A percentile compares a stretch with the other conserved stretches of the same genome.
phyloP scores from a whole-genome alignment of 208 protist genomes.

The Lotmaria passim region DNA sequence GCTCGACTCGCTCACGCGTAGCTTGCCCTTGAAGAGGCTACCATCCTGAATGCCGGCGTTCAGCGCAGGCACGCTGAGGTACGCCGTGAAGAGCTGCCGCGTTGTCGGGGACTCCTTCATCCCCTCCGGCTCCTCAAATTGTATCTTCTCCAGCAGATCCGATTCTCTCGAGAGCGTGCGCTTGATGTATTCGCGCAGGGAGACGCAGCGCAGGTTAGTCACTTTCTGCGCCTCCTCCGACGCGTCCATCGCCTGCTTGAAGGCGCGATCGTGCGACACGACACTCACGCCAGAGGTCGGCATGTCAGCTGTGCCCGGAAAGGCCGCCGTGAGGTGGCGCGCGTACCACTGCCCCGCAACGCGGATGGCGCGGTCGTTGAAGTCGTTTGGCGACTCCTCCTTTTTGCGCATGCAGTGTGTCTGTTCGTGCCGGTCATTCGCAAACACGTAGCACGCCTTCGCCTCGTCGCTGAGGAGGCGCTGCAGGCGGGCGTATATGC shows the following conservation, averaged over 20 bases:
- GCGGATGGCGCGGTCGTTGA: constrained; percentile 90
- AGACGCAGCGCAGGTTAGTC: constrained; percentile 63
- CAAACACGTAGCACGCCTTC: constrained; percentile 91
- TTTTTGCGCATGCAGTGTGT: constrained; percentile 72
- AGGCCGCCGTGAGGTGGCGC: constrained; percentile 58
- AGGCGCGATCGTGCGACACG: constrained; percentile 76
- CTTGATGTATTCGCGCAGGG: constrained; percentile 69
- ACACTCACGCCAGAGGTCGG: constrained; percentile 41
- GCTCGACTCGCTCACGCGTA: constrained; percentile 79
- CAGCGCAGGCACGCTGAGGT: constrained; percentile 50
- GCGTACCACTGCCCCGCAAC: constrained; percentile 89
- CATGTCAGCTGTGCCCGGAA: constrained; percentile 25
- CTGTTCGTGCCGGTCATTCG: constrained; percentile 92
- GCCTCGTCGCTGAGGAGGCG: constrained; percentile 62
- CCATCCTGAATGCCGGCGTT: constrained; percentile 68
- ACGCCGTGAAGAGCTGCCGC: constrained; percentile 56
- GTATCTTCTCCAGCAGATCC: constrained; percentile 85
- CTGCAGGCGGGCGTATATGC: constrained; percentile 88
- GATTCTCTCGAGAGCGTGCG: constrained; percentile 48
- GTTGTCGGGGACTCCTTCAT: constrained; percentile 68
- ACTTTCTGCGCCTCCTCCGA: constrained; percentile 30
- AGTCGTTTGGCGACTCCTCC: constrained; percentile 87
- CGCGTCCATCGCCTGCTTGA: constrained; percentile 45
- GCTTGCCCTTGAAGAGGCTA: constrained; percentile 73
- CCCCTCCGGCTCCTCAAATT: constrained; percentile 67